Evolutionary conservation across 129 eudicot genomes (phyloP), one percentile per base, ranked within the genome.

Genomic region (Flaveria robusta): DNA sequence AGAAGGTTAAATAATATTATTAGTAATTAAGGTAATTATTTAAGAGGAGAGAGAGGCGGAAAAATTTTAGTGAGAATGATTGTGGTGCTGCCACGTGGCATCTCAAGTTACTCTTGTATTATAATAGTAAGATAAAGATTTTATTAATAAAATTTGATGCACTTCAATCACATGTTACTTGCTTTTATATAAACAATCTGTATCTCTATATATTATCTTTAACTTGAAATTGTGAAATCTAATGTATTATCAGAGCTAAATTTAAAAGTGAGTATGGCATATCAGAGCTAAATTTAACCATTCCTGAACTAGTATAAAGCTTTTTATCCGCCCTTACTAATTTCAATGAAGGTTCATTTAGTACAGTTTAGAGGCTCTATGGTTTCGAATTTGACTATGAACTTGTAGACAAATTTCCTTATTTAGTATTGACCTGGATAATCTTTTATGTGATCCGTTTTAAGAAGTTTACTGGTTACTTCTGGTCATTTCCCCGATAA

Each of bases 371-470:
- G 39, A 59, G n/a, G 66, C 4, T 23, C n/a, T 29, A 22, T 13
- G 27, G 43, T 13, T 62, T 62, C 27, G 42, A 62, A 12, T 62
- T 26, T 14, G 42, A 62, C 42, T 18, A 11, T 59, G 66, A 59
- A 24, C 67, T 62, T 62, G 41, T 6, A 62, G 42, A 26, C 18
- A 62, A 13, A 12, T 59, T 11, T 26, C 66, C 66, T 59, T 59
- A 56, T 56, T 56, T 24, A 59, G 66, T 24, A 59, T 5, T 15
- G 87, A 86, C 80, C 68, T 88, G 49, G 75, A 78, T 22, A 86
- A 84, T 76, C 91, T 90, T 72, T 87, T 90, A 56, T 88, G 89
- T 14, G 91, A 86, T 56, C 89, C 89, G 14, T 90, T 90, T 71
- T 89, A 88, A 0, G 85, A 81, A 46, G 85, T 58, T 42, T 88